Evolutionary conservation across 345 rosid genomes (phyloP).

Genomic region (Eucalyptus tenuipes): DNA sequence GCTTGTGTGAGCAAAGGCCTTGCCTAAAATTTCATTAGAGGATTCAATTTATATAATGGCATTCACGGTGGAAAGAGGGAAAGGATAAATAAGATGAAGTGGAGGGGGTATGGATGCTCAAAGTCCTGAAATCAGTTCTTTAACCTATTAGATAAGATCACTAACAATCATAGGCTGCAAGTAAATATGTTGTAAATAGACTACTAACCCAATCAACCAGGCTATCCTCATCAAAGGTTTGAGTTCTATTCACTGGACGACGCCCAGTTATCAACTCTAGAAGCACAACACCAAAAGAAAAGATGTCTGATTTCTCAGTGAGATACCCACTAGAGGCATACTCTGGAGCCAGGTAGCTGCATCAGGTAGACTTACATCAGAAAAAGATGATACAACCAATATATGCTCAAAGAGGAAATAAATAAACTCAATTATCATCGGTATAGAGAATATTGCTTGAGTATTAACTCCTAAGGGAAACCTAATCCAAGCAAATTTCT

Average conservation of each 20-base stretch:
- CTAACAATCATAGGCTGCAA: not conserved
- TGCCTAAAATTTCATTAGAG: constrained; percentile 32
- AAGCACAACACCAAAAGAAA: constrained; percentile 82
- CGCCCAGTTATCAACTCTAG: constrained; percentile 76
- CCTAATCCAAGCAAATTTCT: too few species aligned
- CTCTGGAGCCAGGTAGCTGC: constrained; percentile 88
- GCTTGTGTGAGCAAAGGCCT: constrained; percentile 58
- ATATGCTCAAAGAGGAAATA: not conserved
- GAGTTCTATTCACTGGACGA: constrained; percentile 42
- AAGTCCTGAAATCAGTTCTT: not conserved
- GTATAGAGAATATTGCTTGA: too few species aligned
- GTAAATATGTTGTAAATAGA: not conserved
- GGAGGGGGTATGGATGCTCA: not conserved
- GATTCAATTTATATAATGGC: not conserved
- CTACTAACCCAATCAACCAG: constrained; percentile 83
- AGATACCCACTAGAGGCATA: constrained; percentile 84
- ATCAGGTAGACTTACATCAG: not conserved
- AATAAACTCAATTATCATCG: not conserved
- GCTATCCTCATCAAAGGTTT: constrained; percentile 51
- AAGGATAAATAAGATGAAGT: not conserved
- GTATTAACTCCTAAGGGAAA: too few species aligned
- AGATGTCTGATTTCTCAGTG: constrained; percentile 75
- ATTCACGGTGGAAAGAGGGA: not conserved
- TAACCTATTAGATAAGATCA: not conserved
- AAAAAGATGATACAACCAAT: not conserved